A percentile compares a stretch with the other conserved stretches of the same genome.
Conservation (phyloP, 345 rosid genomes). For the Garcia nutans region DNA sequence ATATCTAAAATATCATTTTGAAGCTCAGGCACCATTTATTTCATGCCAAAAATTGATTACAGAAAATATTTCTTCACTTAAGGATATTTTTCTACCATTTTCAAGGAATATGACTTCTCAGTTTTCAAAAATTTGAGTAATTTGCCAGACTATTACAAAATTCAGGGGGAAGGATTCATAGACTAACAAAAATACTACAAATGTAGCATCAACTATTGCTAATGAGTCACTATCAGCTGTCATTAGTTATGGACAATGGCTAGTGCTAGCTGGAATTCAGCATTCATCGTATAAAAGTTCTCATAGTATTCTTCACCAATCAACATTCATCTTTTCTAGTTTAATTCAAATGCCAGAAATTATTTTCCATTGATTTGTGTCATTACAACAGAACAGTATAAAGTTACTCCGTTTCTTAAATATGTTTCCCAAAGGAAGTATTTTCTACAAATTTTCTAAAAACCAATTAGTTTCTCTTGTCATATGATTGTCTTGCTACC, state of each 20-base stretch:
- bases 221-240: not conserved
- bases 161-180: too few relatives aligned
- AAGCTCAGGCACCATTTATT: not conserved
- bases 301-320: not conserved
- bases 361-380: not conserved
- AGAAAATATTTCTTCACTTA: not conserved
- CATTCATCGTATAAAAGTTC: not conserved
- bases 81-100: not conserved
- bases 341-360: not conserved
- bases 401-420: not conserved
- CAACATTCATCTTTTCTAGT: not conserved
- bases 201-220: not conserved
- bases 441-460: not conserved
- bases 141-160: not conserved
- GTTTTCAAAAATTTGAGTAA: not conserved
- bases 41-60: not conserved
- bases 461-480: too few relatives aligned
- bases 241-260: not conserved
- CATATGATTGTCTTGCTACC: not conserved
- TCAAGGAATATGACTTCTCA: not conserved
- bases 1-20: slow-evolving; percentile 4
- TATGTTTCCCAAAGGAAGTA: not conserved
- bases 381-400: not conserved
- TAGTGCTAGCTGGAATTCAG: not conserved
- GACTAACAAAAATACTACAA: not conserved